These are phyloP conservation scores for Acidiella bohemica DNA, from an alignment of 495 filamentous ascomycete genomes.

Conservation along the genomic window DNA sequence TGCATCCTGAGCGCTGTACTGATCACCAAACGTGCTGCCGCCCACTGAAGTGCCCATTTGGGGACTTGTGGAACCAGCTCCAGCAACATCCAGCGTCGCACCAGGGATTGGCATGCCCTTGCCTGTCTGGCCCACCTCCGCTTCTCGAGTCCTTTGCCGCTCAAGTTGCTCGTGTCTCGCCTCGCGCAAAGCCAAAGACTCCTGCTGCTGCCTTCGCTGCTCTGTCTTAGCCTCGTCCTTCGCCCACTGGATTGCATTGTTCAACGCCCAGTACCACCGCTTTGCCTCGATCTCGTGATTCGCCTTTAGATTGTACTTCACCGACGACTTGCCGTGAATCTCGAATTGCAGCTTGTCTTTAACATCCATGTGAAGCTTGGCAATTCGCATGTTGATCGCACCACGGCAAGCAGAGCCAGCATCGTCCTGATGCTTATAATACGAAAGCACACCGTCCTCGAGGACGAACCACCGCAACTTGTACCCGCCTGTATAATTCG, in stretches of 20 bases:
- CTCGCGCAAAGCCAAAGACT: constrained; percentile 62
- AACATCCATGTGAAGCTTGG: constrained; percentile 83
- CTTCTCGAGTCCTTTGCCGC: constrained; percentile 30
- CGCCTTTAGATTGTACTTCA: constrained; percentile 93
- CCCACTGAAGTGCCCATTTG: too few species aligned
- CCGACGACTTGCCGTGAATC: constrained; percentile 94
- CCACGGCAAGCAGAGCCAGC: constrained; percentile 85
- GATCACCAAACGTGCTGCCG: constrained; percentile 37
- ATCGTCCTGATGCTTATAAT: constrained; percentile 98
- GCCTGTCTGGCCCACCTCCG: constrained; percentile 31
- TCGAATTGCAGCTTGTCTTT: constrained; percentile 96
- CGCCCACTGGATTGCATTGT: constrained; percentile 95
- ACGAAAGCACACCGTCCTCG: constrained; percentile 92
- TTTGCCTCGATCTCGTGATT: constrained; percentile 92
- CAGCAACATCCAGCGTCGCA: constrained; percentile 33
- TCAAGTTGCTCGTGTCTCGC: constrained; percentile 52
- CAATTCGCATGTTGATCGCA: constrained; percentile 97
- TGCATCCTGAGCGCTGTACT: constrained; percentile 39
- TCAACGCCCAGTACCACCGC: constrained; percentile 94
- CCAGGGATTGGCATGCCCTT: constrained; percentile 16
- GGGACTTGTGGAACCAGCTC: constrained; percentile 30
- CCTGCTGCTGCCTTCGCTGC: constrained; percentile 55
- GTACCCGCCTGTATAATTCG: constrained; percentile 92
- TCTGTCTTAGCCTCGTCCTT: constrained; percentile 94
- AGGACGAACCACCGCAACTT: constrained; percentile 96